Conservation (phyloP, 1,284 basidiomycete species). For the Pseudozyma hubeiensis region DNA sequence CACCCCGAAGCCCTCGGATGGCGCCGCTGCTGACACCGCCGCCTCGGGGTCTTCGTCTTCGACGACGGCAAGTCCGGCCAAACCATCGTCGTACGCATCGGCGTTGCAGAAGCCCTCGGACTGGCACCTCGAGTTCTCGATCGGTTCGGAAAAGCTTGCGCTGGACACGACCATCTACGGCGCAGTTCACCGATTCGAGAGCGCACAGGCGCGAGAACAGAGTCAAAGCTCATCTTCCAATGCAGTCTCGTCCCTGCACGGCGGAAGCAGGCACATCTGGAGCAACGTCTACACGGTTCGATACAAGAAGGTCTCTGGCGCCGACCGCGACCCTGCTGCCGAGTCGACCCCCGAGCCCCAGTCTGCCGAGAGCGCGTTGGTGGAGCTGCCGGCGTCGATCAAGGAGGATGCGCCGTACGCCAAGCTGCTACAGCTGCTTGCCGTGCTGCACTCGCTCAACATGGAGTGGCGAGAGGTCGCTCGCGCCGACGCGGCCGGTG, state of each 20-base stretch:
- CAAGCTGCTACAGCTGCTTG: constrained; percentile 88
- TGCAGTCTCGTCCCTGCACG: constrained; percentile 16
- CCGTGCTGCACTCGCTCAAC: constrained; percentile 83
- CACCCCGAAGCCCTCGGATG: constrained; percentile 36
- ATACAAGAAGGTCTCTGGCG: constrained; percentile 90
- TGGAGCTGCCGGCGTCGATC: constrained; percentile 76
- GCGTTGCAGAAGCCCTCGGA: constrained; percentile 91
- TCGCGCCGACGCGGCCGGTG: constrained; percentile 9
- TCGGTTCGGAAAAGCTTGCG: constrained; percentile 84
- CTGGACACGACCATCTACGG: constrained; percentile 94
- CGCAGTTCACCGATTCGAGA: constrained; percentile 88
- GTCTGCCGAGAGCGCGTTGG: constrained; percentile 19
- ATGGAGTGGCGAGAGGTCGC: constrained; percentile 74
- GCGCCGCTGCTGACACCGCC: constrained; percentile 61
- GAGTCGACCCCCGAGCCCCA: constrained; percentile 56
- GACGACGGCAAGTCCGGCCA: constrained; percentile 27
- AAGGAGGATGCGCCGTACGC: constrained; percentile 85
- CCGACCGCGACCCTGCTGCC: constrained; percentile 71
- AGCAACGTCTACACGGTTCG: constrained; percentile 88
- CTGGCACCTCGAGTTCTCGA: constrained; percentile 95
- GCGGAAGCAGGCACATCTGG: constrained; percentile 77
- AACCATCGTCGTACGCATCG: constrained; percentile 83
- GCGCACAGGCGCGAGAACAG: constrained; percentile 55
- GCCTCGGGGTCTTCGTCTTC: constrained; percentile 34
- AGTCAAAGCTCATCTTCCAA: constrained; percentile 8